Conservation (phyloP, 192 early-diverging fungal species). For the Backusella westeae region DNA sequence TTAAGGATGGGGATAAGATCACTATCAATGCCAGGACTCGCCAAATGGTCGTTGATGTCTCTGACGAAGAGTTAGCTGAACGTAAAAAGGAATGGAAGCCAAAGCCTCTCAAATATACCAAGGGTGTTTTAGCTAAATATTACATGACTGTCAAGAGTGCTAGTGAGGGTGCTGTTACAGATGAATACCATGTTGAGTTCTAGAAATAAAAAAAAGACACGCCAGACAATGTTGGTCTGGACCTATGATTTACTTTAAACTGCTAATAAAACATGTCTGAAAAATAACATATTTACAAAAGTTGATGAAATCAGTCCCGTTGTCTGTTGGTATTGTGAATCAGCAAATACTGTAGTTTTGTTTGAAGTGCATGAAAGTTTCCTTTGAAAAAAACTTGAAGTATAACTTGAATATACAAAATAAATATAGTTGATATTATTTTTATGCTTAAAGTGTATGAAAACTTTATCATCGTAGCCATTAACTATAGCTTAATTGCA, state of each 20-base stretch:
- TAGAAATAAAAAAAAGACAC: neutral
- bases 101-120: constrained; percentile 79
- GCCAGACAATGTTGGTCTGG: neutral
- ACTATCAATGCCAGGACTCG: constrained; percentile 82
- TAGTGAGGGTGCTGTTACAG: constrained; percentile 80
- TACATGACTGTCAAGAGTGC: constrained; percentile 79
- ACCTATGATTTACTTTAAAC: neutral
- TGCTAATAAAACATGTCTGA: neutral
- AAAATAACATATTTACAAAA: neutral
- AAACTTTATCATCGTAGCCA: no score
- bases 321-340: no score
- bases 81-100: constrained; percentile 72
- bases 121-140: constrained; percentile 90
- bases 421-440: no score
- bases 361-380: no score
- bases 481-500: no score
- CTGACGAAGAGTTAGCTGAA: constrained; percentile 70
- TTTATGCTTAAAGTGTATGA: no score
- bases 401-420: no score
- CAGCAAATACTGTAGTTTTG: no score
- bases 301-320: no score
- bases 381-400: no score
- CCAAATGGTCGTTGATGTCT: constrained; percentile 72
- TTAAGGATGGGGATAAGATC: constrained; percentile 88
- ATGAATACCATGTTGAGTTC: constrained; percentile 42